Evolutionary conservation across 2,329 filamentous ascomycete genomes (phyloP).

Genomic region (Cladosporium sp.): DNA sequence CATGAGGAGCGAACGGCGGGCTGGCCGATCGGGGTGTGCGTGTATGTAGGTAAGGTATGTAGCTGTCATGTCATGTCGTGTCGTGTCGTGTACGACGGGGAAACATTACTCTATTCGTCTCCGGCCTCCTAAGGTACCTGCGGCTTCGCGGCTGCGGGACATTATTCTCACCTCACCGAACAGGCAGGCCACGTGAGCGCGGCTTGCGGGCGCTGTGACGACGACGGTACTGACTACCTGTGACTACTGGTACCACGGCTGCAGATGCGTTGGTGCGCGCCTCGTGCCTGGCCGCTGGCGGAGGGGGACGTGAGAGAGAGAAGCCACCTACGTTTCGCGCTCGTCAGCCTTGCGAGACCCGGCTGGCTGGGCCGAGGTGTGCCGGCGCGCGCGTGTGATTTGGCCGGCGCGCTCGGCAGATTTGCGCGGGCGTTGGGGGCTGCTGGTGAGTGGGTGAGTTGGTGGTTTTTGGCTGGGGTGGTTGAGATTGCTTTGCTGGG

Average conservation of each 20-base stretch:
- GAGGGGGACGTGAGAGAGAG: no score
- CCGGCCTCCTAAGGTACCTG: no score
- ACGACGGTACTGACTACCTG: no score
- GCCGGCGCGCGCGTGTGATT: neutral
- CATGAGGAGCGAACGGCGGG: no score
- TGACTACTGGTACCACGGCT: neutral
- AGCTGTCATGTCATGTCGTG: no score
- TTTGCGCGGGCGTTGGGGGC: neutral
- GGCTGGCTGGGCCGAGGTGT: slow-evolving; percentile 16
- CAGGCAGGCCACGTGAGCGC: neutral
- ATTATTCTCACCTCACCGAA: no score
- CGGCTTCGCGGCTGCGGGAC: no score
- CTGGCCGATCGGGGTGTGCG: no score
- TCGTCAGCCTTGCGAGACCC: slow-evolving; percentile 8
- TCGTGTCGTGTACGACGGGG: no score
- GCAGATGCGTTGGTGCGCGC: neutral
- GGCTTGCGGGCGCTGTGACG: neutral
- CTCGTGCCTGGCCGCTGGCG: slow-evolving; percentile 11
- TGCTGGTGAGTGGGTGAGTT: no score
- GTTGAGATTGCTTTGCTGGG: neutral
- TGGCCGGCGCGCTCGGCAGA: neutral
- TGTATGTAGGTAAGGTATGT: no score
- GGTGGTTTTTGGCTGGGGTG: neutral
- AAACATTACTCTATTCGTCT: no score
- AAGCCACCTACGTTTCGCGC: slow-evolving; percentile 12